These are phyloP conservation scores for Acephala macrosclerotiorum DNA, from an alignment of 2,329 filamentous ascomycete genomes.

Conservation along the genomic window DNA sequence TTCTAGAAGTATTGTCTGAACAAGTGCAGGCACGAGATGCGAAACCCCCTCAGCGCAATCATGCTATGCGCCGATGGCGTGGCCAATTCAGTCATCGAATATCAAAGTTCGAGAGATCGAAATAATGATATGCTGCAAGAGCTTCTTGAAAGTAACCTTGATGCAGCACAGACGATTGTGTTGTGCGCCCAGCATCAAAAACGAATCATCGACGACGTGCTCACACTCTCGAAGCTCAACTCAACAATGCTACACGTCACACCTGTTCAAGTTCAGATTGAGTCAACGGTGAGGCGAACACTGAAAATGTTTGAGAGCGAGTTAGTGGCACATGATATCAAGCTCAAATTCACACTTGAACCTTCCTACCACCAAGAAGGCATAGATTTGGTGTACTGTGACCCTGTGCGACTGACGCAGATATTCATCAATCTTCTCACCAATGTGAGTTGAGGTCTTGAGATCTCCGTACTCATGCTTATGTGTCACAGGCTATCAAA, in stretches of 20 bases:
- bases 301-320: slow-evolving; percentile 82
- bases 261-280: slow-evolving; percentile 71
- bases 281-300: slow-evolving; percentile 69
- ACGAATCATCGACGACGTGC: slow-evolving; percentile 70
- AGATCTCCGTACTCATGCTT: background rate
- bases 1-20: slow-evolving; percentile 8
- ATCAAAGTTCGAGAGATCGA: slow-evolving; percentile 33
- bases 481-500: slow-evolving; percentile 57
- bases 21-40: slow-evolving; percentile 66
- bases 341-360: slow-evolving; percentile 71
- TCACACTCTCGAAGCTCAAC: slow-evolving; percentile 74
- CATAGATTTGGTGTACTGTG: slow-evolving; percentile 75
- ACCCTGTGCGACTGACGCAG: slow-evolving; percentile 77
- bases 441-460: slow-evolving; percentile 47
- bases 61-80: slow-evolving; percentile 81
- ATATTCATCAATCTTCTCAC: slow-evolving; percentile 80
- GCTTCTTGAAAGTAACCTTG: slow-evolving; percentile 63
- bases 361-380: slow-evolving; percentile 68
- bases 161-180: slow-evolving; percentile 78
- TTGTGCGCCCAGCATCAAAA: slow-evolving; percentile 82
- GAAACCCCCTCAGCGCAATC: slow-evolving; percentile 78
- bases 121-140: slow-evolving; percentile 46
- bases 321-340: slow-evolving; percentile 72
- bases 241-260: slow-evolving; percentile 73
- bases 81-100: slow-evolving; percentile 51